Percentiles rank a stretch among this genome's conserved stretches.
These are phyloP conservation scores for Stentor roeselii DNA, from an alignment of 73 alveolate genomes.

Conservation along the genomic window DNA sequence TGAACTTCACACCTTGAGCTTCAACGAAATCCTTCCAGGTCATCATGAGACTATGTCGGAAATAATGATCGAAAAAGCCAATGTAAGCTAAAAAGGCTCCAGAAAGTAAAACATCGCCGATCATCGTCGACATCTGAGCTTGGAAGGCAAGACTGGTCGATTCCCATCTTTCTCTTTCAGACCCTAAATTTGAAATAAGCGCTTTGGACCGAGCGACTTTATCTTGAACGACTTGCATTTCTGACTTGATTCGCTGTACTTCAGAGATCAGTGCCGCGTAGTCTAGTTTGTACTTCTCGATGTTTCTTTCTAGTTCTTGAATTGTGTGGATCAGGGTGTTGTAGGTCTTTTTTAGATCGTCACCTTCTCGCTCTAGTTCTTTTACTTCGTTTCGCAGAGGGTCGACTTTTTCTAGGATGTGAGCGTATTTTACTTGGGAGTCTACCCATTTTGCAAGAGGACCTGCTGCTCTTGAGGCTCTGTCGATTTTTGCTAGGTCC, in stretches of 20 bases:
- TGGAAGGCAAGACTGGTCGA: constrained; percentile 84
- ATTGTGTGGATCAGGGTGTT: constrained; percentile 53
- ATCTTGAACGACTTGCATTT: constrained; percentile 68
- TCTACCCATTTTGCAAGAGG: constrained; percentile 98
- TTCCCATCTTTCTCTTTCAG: constrained; percentile 98
- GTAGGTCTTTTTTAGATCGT: constrained; percentile 55
- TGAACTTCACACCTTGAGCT: constrained; percentile 59
- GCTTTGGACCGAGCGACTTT: constrained; percentile 91
- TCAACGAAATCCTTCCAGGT: constrained; percentile 75
- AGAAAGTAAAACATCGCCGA: constrained; percentile 88
- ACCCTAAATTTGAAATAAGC: constrained; percentile 79
- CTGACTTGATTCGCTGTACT: constrained; percentile 28
- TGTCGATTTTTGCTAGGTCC: constrained; percentile 84
- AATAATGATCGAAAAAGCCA: constrained; percentile 98
- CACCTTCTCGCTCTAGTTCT: constrained; percentile 61
- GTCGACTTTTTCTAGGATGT: constrained; percentile 83
- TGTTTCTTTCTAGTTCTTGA: constrained; percentile 69
- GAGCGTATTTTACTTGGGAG: constrained; percentile 91
- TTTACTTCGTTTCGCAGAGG: constrained; percentile 93
- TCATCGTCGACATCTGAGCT: constrained; percentile 87
- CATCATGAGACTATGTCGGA: constrained; percentile 58
- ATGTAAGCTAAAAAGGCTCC: constrained; percentile 96
- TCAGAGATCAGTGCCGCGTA: constrained; percentile 88
- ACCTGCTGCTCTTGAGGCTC: constrained; percentile 94
- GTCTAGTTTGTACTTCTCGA: constrained; percentile 78